Base-by-base conservation (phyloP, 164 flowering plant genomes). In the Warburgia ugandensis region DNA sequence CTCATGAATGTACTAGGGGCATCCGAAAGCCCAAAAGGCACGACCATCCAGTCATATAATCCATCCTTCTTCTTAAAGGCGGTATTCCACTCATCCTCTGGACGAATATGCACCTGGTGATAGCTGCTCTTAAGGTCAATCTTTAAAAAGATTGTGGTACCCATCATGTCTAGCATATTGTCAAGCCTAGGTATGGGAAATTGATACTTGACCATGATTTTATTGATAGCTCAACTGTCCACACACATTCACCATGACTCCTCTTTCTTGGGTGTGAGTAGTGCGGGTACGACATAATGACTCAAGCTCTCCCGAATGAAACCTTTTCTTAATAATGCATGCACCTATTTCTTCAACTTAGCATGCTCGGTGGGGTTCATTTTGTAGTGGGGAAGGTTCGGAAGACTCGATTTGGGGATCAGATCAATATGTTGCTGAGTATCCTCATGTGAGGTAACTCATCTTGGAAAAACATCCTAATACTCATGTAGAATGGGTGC, bases 61-160 rank as follows among this genome's bases (percentile, higher is more conserved):
- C 5, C 48, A 44, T 22, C 27, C 16, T 44, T 22, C 9, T 0
- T 44, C 29, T 20, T 44, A 1, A 44, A 44, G 12, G 48, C 1
- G 20, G 27, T 45, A 10, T 45, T 45, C 48, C 29, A 45, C 28
- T 45, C 48, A 45, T 45, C 48, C 6, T 6, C 30, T 21, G 48
- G 29, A 16, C 29, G 29, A 13, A 45, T 45, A 11, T 10, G 12
- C 2, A 45, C n/a, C n/a, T n/a, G n/a, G n/a, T n/a, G n/a, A n/a
- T n/a, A n/a, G n/a, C n/a, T n/a, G n/a, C n/a, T n/a, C 5, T 45
- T 23, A 11, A 45, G 19, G 16, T 45, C 29, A 22, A 45, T 45
- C 16, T 45, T 45, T 2, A 5, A 45, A 22, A 45, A 23, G 1
- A 23, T 45, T 21, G 29, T 23, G 29, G 29, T 29, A 45, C 3